These are phyloP conservation scores for Fusarium sublunatum DNA, from an alignment of 2,329 filamentous ascomycete species.

Conservation along the genomic window DNA sequence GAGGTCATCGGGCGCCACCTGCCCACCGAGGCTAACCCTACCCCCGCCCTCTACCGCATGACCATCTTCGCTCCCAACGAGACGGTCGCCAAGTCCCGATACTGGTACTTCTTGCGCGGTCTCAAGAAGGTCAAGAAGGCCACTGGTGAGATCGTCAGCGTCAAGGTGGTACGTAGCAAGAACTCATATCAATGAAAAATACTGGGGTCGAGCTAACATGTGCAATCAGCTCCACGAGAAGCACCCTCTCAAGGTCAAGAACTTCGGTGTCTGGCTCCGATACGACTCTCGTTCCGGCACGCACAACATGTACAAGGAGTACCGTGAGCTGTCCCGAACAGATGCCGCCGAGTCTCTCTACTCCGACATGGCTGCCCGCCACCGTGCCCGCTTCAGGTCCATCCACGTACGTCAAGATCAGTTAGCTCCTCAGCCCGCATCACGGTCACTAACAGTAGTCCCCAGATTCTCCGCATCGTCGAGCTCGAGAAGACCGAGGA, in stretches of 20 bases:
- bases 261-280: slow-evolving; percentile 99
- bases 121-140: slow-evolving; percentile 99
- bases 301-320: slow-evolving; percentile 99
- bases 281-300: slow-evolving; percentile 99
- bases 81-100: slow-evolving; percentile 99
- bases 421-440: background rate
- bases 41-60: slow-evolving; percentile 99
- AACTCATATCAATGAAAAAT: background rate
- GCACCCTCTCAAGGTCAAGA: slow-evolving; percentile 99
- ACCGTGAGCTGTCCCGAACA: slow-evolving; percentile 97
- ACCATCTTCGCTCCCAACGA: slow-evolving; percentile 98
- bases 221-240: slow-evolving; percentile 92
- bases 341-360: slow-evolving; percentile 97
- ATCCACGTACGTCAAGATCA: slow-evolving; percentile 82
- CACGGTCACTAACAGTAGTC: slow-evolving; percentile 13
- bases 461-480: slow-evolving; percentile 95
- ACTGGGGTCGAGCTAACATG: slow-evolving; percentile 4
- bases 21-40: slow-evolving; percentile 96
- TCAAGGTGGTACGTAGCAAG: slow-evolving; percentile 83
- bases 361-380: slow-evolving; percentile 99
- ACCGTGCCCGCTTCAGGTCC: slow-evolving; percentile 95
- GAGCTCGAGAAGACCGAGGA: slow-evolving; percentile 95
- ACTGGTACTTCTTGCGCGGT: slow-evolving; percentile 99
- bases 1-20: slow-evolving; percentile 99
- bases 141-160: slow-evolving; percentile 97